These are phyloP conservation scores for Fragilariopsis cylindrus DNA, from an alignment of 108 stramenopile genomes.

Conservation along the genomic window DNA sequence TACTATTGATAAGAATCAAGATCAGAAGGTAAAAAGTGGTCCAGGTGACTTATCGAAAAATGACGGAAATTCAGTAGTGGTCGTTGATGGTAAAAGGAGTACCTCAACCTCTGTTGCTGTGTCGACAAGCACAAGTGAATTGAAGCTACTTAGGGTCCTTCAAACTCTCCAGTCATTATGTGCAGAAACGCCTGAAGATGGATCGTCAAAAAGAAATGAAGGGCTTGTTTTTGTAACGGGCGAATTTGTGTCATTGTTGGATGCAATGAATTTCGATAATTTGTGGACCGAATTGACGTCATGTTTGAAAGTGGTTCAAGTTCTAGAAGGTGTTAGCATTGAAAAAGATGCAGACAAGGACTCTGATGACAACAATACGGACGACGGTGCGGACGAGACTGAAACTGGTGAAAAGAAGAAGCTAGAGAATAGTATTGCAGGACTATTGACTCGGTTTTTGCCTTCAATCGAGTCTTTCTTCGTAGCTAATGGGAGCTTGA, in stretches of 20 bases:
- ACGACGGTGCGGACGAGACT: constrained; percentile 33
- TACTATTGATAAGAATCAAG: constrained; percentile 15
- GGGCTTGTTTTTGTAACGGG: constrained; percentile 47
- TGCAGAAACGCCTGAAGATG: constrained; percentile 51
- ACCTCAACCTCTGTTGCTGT: constrained; percentile 83
- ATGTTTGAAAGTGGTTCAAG: constrained; percentile 79
- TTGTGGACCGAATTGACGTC: constrained; percentile 80
- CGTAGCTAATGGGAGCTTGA: constrained; percentile 77
- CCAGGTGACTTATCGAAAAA: constrained; percentile 9
- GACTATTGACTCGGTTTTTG: constrained; percentile 88
- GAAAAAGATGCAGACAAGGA: constrained; percentile 60
- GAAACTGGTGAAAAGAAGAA: constrained; percentile 54
- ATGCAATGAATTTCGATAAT: constrained; percentile 66
- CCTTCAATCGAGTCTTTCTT: constrained; percentile 96
- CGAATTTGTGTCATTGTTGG: constrained; percentile 67
- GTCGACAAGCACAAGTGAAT: constrained; percentile 83
- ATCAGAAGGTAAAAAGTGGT: constrained; percentile 6
- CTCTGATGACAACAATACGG: constrained; percentile 41
- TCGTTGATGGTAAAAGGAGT: constrained; percentile 30
- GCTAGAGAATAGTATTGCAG: constrained; percentile 85
- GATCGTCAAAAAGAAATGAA: constrained; percentile 37
- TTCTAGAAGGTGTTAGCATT: constrained; percentile 86
- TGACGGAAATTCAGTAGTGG: neutral
- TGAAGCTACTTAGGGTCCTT: constrained; percentile 88
- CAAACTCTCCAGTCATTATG: constrained; percentile 83